Evolutionary conservation across 2,329 filamentous ascomycete species (phyloP).

Genomic region (Cadophora sp.): DNA sequence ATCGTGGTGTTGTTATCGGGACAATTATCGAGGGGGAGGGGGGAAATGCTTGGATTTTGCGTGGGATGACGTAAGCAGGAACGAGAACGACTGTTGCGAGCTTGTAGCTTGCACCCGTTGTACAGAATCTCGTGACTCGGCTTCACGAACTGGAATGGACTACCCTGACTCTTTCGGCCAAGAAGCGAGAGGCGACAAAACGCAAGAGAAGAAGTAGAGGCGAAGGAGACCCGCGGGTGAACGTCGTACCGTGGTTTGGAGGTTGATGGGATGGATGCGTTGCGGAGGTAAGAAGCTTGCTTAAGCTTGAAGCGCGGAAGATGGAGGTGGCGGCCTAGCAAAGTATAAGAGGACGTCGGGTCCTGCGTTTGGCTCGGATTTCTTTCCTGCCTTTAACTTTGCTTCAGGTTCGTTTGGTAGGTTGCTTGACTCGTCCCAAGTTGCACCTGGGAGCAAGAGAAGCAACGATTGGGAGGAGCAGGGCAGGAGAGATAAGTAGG

Average conservation of each 20-base stretch:
- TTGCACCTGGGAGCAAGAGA: background rate
- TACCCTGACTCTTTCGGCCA: background rate
- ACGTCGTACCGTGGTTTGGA: conserved; percentile 7
- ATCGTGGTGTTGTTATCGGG: conserved; percentile 18
- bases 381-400: background rate
- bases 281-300: conserved; percentile 7
- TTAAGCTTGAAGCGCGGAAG: conserved; percentile 6
- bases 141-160: background rate
- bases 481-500: background rate
- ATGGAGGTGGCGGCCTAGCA: conserved; percentile 2
- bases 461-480: background rate
- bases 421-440: conserved; percentile 4
- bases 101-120: too few species aligned
- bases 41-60: background rate
- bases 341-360: conserved; percentile 16
- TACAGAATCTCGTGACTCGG: background rate
- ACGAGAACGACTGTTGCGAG: background rate
- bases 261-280: background rate
- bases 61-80: background rate
- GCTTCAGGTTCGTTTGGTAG: background rate
- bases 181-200: background rate
- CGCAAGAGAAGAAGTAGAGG: background rate
- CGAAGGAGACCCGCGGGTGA: conserved; percentile 11
- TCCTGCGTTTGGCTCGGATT: background rate
- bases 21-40: background rate